phyloP scores from a whole-genome alignment of 352 stramenopile species.

The Phytophthora cajani region DNA sequence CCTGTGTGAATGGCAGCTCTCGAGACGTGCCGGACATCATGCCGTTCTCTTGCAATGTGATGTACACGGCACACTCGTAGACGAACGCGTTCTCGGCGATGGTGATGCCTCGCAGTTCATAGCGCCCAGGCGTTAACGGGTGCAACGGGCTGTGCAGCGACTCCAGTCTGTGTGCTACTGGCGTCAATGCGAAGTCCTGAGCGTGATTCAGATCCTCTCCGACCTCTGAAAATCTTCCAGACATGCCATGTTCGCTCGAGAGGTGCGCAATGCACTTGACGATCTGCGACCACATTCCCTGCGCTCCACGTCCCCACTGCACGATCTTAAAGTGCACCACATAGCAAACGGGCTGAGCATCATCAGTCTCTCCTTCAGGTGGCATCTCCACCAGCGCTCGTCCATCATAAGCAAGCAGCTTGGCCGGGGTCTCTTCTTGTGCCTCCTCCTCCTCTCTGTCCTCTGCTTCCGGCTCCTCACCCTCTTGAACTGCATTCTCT shows the following conservation, averaged over 20 bases:
- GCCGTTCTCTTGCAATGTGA: conserved; percentile 51
- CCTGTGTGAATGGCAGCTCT: conserved; percentile 60
- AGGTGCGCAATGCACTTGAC: conserved; percentile 42
- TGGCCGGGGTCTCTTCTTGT: conserved; percentile 12
- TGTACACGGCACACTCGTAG: conserved; percentile 54
- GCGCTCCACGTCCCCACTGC: conserved; percentile 37
- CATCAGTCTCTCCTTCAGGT: conserved; percentile 5
- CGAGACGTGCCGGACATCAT: conserved; percentile 52
- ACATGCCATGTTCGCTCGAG: conserved; percentile 19
- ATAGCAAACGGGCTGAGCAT: conserved; percentile 23
- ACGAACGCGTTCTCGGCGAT: conserved; percentile 66
- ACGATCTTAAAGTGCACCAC: conserved; percentile 60
- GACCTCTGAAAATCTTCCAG: conserved; percentile 39
- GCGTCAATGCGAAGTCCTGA: conserved; percentile 39
- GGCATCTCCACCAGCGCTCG: conserved; percentile 37
- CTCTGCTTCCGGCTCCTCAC: not conserved
- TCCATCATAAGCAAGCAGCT: conserved; percentile 39
- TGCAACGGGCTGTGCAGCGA: conserved; percentile 34
- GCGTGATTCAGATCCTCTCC: conserved; percentile 33
- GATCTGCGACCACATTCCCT: conserved; percentile 39
- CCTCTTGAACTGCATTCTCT: not conserved
- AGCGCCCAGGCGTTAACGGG: conserved; percentile 59
- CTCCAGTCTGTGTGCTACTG: conserved; percentile 32
- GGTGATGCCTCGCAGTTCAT: conserved; percentile 60
- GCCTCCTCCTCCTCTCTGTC: conserved; percentile 10